Evolutionary conservation across 768 basidiomycete genomes (phyloP).

Genomic region (Ramaria sp.): DNA sequence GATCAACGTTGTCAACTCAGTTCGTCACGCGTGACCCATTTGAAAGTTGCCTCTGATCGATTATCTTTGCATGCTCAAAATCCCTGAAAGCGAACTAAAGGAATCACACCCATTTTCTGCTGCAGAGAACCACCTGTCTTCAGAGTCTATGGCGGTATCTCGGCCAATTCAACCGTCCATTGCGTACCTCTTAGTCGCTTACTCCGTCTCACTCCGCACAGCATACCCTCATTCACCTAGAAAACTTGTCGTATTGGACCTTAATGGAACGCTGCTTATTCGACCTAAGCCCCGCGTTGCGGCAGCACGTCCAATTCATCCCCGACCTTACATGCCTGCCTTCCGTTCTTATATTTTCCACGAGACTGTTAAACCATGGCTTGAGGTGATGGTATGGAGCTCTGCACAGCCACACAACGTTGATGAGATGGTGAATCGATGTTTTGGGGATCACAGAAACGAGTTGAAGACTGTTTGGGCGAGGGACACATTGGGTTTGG

Average conservation of each 20-base stretch:
- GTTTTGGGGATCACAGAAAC: constrained; percentile 33
- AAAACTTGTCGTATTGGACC: constrained; percentile 65
- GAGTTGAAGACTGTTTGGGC: constrained; percentile 53
- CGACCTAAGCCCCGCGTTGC: neutral
- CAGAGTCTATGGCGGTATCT: no score
- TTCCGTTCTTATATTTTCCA: constrained; percentile 59
- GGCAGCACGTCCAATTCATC: constrained; percentile 31
- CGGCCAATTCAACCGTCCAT: no score
- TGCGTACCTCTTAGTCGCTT: no score
- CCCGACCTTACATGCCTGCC: constrained; percentile 54
- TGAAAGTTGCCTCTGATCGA: no score
- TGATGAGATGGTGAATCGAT: constrained; percentile 55
- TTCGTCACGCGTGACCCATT: no score
- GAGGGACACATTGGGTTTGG: constrained; percentile 66
- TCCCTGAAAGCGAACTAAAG: no score
- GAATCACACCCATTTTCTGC: no score
- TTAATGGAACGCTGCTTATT: constrained; percentile 60
- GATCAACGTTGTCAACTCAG: no score
- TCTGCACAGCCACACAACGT: constrained; percentile 78
- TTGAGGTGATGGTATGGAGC: constrained; percentile 85
- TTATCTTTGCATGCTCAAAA: no score
- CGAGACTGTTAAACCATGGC: constrained; percentile 46
- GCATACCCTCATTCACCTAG: neutral
- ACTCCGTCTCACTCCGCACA: neutral
- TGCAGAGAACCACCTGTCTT: no score